A percentile compares a stretch with the other conserved stretches of the same genome.
Conservation (phyloP, 2,329 filamentous ascomycete genomes). For the Colletotrichum sp. region DNA sequence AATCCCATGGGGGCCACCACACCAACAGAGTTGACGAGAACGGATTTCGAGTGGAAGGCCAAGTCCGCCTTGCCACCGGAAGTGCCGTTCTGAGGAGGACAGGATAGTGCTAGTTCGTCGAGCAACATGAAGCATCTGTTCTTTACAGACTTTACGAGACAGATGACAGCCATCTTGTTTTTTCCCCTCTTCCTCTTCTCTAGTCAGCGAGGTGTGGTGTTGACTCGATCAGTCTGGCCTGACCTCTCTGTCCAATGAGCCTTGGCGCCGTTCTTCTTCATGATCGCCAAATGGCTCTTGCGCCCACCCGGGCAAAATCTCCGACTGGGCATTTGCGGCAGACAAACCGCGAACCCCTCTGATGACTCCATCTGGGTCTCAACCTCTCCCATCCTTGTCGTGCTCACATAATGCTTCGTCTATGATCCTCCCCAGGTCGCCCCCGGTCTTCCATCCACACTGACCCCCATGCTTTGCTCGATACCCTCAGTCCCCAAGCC, state of each 20-base stretch:
- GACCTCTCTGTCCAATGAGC: neutral
- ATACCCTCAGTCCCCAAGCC: neutral
- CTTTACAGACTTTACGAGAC: neutral
- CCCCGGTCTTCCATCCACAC: neutral
- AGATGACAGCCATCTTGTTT: conserved; percentile 5
- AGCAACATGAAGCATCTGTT: conserved; percentile 2
- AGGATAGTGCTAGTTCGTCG: neutral
- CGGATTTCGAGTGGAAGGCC: neutral
- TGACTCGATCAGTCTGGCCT: neutral
- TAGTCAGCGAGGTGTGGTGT: neutral
- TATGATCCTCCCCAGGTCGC: neutral
- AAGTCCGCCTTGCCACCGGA: neutral
- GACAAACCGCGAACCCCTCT: neutral
- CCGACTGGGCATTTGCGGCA: neutral
- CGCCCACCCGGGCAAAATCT: neutral
- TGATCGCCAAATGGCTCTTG: neutral
- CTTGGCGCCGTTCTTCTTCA: neutral
- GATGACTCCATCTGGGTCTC: neutral
- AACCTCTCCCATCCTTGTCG: neutral
- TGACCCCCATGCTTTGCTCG: conserved; percentile 3
- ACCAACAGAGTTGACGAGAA: neutral
- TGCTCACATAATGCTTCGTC: neutral
- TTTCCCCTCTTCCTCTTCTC: neutral
- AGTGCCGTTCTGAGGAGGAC: neutral
- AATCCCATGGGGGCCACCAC: neutral